Evolutionary conservation across 208 protist species (phyloP).

Genomic region (Eutreptiella sp.): DNA sequence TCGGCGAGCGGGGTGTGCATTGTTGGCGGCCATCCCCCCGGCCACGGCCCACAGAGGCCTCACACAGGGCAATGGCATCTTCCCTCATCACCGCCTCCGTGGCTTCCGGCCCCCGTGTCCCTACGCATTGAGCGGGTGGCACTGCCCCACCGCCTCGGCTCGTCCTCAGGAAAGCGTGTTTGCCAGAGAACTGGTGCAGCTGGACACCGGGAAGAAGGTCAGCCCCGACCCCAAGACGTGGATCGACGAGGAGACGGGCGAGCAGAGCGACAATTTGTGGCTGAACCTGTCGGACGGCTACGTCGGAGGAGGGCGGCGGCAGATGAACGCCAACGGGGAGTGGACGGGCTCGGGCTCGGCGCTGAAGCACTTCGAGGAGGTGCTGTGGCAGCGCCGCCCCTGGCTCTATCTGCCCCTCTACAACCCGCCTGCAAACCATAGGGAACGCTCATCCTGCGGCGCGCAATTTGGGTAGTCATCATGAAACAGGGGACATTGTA

Average conservation of each 20-base stretch:
- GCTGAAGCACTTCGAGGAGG: conserved; percentile 62
- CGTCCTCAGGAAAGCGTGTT: conserved; percentile 11
- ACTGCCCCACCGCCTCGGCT: too few relatives aligned
- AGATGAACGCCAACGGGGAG: conserved; percentile 1
- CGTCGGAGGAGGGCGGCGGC: conserved; percentile 8
- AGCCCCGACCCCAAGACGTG: conserved; percentile 2
- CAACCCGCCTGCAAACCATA: background rate
- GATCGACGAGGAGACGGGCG: conserved; percentile 2
- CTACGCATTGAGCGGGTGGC: too few relatives aligned
- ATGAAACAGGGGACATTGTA: too few relatives aligned
- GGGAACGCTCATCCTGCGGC: too few relatives aligned
- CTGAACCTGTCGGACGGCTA: conserved; percentile 18
- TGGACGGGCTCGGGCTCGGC: conserved; percentile 44
- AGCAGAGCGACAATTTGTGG: conserved; percentile 10
- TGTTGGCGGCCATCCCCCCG: too few relatives aligned
- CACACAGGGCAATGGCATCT: too few relatives aligned
- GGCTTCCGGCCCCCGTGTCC: too few relatives aligned
- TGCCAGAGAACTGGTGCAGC: background rate
- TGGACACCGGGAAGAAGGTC: background rate
- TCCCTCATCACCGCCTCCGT: too few relatives aligned
- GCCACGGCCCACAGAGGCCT: too few relatives aligned
- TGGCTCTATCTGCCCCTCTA: background rate
- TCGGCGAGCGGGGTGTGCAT: too few relatives aligned
- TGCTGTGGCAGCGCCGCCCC: background rate
- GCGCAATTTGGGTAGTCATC: too few relatives aligned